Evolutionary conservation across 192 early-diverging fungal genomes (phyloP), one percentile per base, ranked within the genome.

Genomic region (Geranomyces variabilis): DNA sequence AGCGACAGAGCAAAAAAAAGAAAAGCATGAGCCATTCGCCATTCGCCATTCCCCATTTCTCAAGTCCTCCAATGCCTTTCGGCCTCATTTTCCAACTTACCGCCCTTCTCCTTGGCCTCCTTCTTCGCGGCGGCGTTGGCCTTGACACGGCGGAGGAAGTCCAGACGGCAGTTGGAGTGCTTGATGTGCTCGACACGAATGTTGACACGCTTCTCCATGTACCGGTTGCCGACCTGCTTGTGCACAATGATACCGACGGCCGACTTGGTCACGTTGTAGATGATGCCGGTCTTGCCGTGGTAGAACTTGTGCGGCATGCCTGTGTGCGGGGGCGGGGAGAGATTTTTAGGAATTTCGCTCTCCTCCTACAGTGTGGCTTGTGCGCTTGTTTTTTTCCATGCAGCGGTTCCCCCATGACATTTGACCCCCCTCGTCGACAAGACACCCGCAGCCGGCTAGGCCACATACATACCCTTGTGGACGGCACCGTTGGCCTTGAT

Each of bases 181-280:
- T 91, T 94, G 83, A 99, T 87, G 88, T 99, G 97, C 88, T 99
- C 97, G 80, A 99, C 82, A 78, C 96, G 92, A 83, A 99, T 79
- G 87, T 97, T 98, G 85, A 99, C 88, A 66, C 95, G 88, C 94
- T 99, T 99, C 87, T 96, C 96, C 70, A 99, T 83, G 92, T 89
- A 97, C 75, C 97, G 93, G 91, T 93, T 94, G 75, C 97, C 94
- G 63, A 97, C 97, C 71, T 86, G 87, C 94, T 99, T 99, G 93
- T 99, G 84, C 86, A 97, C 83, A 71, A 99, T 97, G 67, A 99
- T 90, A 86, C 97, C 97, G 70, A 99, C 95, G 67, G 97, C 88
- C 71, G 93, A 91, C 92, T 97, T 97, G 91, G 97, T 97, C 24
- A 99, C 97, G 90, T 99, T 99, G 93, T 94, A 99, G 80, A 99